Conservation (phyloP, 352 stramenopile species). For the Pythium dissotocum region DNA sequence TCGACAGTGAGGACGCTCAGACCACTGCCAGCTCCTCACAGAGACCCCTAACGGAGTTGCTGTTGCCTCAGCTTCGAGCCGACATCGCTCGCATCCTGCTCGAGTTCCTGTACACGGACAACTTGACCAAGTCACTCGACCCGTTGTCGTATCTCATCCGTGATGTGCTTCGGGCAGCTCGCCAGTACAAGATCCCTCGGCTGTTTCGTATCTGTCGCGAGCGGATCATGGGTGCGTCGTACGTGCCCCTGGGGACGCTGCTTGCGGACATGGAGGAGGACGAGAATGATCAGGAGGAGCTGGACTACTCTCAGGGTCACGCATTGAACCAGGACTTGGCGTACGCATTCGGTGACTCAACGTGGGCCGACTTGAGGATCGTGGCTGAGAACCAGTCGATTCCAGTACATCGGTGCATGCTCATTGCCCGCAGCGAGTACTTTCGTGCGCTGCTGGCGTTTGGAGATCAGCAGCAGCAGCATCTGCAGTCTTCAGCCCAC, state of each 20-base stretch:
- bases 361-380: constrained; percentile 58
- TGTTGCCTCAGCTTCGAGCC: constrained; percentile 48
- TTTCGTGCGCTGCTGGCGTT: constrained; percentile 64
- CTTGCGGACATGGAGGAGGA: constrained; percentile 9
- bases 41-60: constrained; percentile 35
- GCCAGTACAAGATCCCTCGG: constrained; percentile 39
- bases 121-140: constrained; percentile 47
- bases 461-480: constrained; percentile 6
- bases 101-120: constrained; percentile 79
- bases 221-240: constrained; percentile 25
- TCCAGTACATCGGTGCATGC: constrained; percentile 57
- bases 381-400: constrained; percentile 47
- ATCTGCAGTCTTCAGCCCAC: neutral
- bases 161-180: constrained; percentile 57
- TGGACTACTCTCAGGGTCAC: constrained; percentile 14
- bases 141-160: constrained; percentile 51
- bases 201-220: constrained; percentile 46
- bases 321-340: constrained; percentile 48
- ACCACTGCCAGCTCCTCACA: neutral
- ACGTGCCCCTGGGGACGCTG: constrained; percentile 16
- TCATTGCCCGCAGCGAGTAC: constrained; percentile 66
- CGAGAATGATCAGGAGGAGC: constrained; percentile 2
- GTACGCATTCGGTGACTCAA: constrained; percentile 44
- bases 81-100: constrained; percentile 59
- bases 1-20: constrained; percentile 1